These are phyloP conservation scores for Dactylellina cionopaga DNA, from an alignment of 2,329 filamentous ascomycete genomes.

Conservation along the genomic window DNA sequence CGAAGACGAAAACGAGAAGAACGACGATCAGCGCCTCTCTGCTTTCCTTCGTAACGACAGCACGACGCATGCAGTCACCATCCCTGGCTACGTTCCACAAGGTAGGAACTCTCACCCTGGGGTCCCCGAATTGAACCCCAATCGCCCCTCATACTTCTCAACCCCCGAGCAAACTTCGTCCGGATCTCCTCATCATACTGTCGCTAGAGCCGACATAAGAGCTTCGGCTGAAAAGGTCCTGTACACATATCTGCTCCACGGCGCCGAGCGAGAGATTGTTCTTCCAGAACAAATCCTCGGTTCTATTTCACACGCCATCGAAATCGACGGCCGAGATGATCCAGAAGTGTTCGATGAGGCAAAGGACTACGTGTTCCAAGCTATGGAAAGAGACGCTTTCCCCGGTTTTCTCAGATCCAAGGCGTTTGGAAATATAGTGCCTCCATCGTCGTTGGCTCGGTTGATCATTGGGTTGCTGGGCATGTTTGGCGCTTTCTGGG, in stretches of 20 bases:
- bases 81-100: constrained; percentile 59
- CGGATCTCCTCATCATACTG: constrained; percentile 82
- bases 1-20: constrained; percentile 76
- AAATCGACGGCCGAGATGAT: constrained; percentile 90
- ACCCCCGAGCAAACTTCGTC: constrained; percentile 73
- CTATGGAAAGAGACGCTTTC: constrained; percentile 99
- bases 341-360: constrained; percentile 96
- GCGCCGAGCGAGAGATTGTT: constrained; percentile 95
- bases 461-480: constrained; percentile 84
- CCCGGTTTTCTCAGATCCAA: constrained; percentile 95
- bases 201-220: constrained; percentile 87
- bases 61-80: constrained; percentile 63
- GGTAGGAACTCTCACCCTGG: constrained; percentile 67
- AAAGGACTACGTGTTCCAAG: constrained; percentile 99
- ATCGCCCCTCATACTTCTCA: constrained; percentile 71
- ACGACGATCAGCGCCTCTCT: constrained; percentile 88
- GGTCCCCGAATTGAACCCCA: constrained; percentile 57
- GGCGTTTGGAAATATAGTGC: constrained; percentile 93
- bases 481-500: constrained; percentile 94
- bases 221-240: constrained; percentile 97
- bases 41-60: constrained; percentile 79
- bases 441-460: constrained; percentile 84
- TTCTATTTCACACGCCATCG: constrained; percentile 86
- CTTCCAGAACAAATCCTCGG: constrained; percentile 86
- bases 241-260: constrained; percentile 94